Base-by-base conservation (phyloP, 2,329 filamentous ascomycete species). In the Pyrenochaeta sp. region DNA sequence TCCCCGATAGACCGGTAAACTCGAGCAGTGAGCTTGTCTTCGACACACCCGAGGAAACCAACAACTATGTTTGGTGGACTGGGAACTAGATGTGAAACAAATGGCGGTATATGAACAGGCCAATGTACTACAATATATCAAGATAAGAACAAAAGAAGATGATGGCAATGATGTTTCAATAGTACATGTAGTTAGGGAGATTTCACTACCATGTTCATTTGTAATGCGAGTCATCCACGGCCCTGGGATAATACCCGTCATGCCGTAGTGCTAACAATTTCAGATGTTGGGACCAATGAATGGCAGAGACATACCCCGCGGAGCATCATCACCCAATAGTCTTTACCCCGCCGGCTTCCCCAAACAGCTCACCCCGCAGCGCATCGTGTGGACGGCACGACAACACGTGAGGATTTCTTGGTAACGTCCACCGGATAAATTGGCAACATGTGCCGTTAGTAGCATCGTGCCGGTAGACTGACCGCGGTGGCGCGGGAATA, bases 31-130 rank as follows among this genome's bases (percentile, higher is more conserved):
- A 71, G 65, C 65, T 83, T 32, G 65, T 82, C 8, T 82, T 66
- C 45, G 81, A 83, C 55, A 76, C 79, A 3, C 56, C 76, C 6
- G 78, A 76, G 56, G 65, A 81, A 73, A 82, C 80, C 6, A 76
- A 79, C 56, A 78, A 82, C 65, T 79, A 80, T 58, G 72, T 72
- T 12, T 82, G 80, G 80, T 82, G 80, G 80, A n/a, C 70, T 30
- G 80, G 80, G 5, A 76, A 77, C 58, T 80, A 76, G 42, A 28
- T 22, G 15, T 27, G 15, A 25, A n/a, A 19, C 22, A 34, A 19
- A 5, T 9, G 8, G 27, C 10, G 27, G 8, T n/a, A 34, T 8
- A 7, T 46, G n/a, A 6, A 15, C 13, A 40, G 12, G 6, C 10
- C 10, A 5, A 30, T n/a, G 34, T 25, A 2, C 22, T 13, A 34